Evolutionary conservation across 192 early-diverging fungal species (phyloP).

Genomic region (Coemansia sp.): DNA sequence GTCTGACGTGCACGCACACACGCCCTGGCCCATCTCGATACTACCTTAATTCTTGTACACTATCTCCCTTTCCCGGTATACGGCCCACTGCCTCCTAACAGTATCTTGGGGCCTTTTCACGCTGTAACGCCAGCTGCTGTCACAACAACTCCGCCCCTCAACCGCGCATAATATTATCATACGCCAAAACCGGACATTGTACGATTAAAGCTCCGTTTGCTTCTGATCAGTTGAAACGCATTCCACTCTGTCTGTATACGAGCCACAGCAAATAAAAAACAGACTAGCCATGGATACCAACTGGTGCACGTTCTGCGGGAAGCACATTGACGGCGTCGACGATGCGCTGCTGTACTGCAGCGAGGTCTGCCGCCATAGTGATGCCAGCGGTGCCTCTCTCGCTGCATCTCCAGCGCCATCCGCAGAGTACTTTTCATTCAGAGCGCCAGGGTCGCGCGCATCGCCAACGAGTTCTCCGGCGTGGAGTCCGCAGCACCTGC

Average conservation of each 20-base stretch:
- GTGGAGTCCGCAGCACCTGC: slow-evolving; percentile 23
- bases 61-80: neutral
- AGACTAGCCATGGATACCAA: slow-evolving; percentile 39
- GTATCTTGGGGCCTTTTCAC: neutral
- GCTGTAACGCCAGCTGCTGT: slow-evolving; percentile 7
- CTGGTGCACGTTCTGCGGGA: slow-evolving; percentile 56
- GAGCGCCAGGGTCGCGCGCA: slow-evolving; percentile 17
- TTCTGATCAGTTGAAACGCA: slow-evolving; percentile 2
- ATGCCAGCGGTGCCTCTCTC: slow-evolving; percentile 8
- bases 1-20: slow-evolving; percentile 4
- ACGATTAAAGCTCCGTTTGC: neutral
- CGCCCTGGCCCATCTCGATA: neutral
- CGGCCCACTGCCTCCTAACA: too few species aligned
- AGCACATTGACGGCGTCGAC: slow-evolving; percentile 49
- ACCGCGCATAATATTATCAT: neutral
- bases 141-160: neutral
- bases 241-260: neutral
- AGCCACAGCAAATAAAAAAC: slow-evolving; percentile 5
- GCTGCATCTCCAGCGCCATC: slow-evolving; percentile 17
- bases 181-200: neutral
- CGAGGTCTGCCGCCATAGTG: slow-evolving; percentile 35
- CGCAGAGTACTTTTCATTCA: slow-evolving; percentile 36
- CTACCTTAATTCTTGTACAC: neutral
- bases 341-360: slow-evolving; percentile 48
- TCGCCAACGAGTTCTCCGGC: slow-evolving; percentile 27